Conservation (phyloP, 2,329 filamentous ascomycete genomes). For the Penicillium sp. region DNA sequence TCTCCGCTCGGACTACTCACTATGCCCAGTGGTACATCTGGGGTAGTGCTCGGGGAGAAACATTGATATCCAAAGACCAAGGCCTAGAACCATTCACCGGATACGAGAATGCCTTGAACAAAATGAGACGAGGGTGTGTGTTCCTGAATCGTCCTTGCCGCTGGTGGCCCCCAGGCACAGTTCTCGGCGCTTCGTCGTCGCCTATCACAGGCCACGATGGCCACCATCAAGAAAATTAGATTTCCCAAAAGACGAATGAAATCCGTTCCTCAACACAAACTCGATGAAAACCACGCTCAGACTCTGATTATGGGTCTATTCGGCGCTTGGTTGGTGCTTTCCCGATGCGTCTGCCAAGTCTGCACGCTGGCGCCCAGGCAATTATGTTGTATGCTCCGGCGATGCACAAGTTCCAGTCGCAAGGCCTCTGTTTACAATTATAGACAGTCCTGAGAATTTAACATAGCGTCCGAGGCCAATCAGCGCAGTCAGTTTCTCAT, state of each 20-base stretch:
- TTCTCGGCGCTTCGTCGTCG: conserved; percentile 15
- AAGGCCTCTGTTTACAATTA: conserved; percentile 4
- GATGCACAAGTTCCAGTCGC: conserved; percentile 4
- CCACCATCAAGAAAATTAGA: neutral
- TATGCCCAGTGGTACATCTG: neutral
- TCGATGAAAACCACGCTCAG: neutral
- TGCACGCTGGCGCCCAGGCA: conserved; percentile 15
- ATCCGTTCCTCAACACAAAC: neutral
- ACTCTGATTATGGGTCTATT: conserved; percentile 9
- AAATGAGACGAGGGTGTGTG: neutral
- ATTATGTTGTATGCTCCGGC: neutral
- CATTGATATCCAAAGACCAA: neutral
- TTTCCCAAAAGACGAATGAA: conserved; percentile 6
- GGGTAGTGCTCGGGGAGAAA: neutral
- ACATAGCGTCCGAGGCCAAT: conserved; percentile 4
- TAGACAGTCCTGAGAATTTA: conserved; percentile 3
- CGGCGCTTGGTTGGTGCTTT: conserved; percentile 2
- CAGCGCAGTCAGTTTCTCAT: neutral
- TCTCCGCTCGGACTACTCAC: neutral
- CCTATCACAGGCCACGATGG: conserved; percentile 12
- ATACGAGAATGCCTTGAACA: conserved; percentile 1
- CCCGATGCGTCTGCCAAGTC: conserved; percentile 13
- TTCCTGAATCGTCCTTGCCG: conserved; percentile 5
- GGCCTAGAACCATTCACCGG: neutral
- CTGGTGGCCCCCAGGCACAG: conserved; percentile 7